A percentile compares a stretch with the other conserved stretches of the same genome.
phyloP scores from a whole-genome alignment of 1,139 yeast genomes.

The Suhomyces choctaworum region DNA sequence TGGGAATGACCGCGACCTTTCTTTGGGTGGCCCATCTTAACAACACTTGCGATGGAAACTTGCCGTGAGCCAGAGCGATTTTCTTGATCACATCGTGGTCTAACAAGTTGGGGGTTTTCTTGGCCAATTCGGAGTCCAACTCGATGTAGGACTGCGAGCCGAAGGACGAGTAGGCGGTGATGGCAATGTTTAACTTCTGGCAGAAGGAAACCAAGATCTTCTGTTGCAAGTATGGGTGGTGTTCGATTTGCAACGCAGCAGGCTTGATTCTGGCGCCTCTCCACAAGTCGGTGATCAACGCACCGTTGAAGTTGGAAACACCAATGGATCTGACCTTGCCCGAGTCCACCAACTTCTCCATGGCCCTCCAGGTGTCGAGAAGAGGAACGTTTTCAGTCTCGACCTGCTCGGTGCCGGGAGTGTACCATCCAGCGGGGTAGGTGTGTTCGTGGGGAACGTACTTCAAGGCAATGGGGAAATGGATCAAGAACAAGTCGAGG shows the following conservation, averaged over 20 bases:
- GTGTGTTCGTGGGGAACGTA: slow-evolving; percentile 69
- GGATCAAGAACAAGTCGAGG: slow-evolving; percentile 73
- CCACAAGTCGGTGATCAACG: slow-evolving; percentile 69
- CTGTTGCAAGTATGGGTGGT: slow-evolving; percentile 89
- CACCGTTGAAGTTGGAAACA: slow-evolving; percentile 76
- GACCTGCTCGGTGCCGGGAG: slow-evolving; percentile 51
- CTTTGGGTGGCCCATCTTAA: slow-evolving; percentile 84
- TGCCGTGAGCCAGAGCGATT: slow-evolving; percentile 57
- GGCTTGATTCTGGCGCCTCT: slow-evolving; percentile 75
- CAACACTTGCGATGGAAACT: slow-evolving; percentile 61
- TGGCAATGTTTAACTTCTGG: slow-evolving; percentile 59
- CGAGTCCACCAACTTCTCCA: slow-evolving; percentile 57
- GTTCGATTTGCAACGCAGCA: slow-evolving; percentile 84
- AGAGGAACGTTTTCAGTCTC: slow-evolving; percentile 70
- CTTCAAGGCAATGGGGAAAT: slow-evolving; percentile 77
- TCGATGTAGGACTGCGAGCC: slow-evolving; percentile 75
- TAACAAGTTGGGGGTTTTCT: slow-evolving; percentile 54
- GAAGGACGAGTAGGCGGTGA: slow-evolving; percentile 85
- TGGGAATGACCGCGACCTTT: slow-evolving; percentile 71
- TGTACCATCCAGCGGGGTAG: slow-evolving; percentile 77
- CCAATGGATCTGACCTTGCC: slow-evolving; percentile 81
- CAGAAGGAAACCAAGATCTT: slow-evolving; percentile 63
- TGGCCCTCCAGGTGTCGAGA: slow-evolving; percentile 75
- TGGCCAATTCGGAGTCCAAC: slow-evolving; percentile 53
- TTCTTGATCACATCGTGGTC: slow-evolving; percentile 50